phyloP scores from a whole-genome alignment of 305 asterid genomes.

The Fraxinus baroniana region DNA sequence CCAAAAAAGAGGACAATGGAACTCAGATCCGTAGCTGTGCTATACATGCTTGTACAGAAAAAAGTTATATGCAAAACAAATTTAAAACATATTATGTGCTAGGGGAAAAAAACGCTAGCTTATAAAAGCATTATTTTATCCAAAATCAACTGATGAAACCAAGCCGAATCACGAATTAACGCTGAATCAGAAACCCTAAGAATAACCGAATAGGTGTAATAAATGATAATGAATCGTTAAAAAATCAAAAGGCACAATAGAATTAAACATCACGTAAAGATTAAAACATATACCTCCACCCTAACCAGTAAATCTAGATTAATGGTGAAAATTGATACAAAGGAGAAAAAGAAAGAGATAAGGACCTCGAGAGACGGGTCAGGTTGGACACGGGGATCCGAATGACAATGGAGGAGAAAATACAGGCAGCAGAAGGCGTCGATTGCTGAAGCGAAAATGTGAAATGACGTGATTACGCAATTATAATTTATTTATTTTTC shows the following conservation, averaged over 20 bases:
- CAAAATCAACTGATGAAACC: background rate
- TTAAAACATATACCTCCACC: background rate
- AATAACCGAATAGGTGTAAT: background rate
- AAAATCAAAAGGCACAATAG: background rate
- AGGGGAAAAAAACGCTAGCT: background rate
- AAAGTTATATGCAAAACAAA: background rate
- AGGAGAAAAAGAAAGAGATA: background rate
- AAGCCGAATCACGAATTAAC: background rate
- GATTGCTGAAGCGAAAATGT: background rate
- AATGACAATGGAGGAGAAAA: background rate
- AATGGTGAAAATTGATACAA: background rate
- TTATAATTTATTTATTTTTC: no score
- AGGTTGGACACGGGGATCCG: background rate
- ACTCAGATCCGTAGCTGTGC: background rate
- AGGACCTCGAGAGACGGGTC: background rate
- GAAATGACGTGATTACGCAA: no score
- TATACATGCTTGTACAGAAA: background rate
- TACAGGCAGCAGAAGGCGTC: background rate
- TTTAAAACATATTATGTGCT: background rate
- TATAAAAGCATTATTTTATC: background rate
- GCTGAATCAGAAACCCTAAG: background rate
- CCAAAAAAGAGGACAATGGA: background rate
- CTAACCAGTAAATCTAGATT: background rate
- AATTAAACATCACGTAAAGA: background rate
- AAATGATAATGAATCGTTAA: background rate